Percentiles rank a stretch among this genome's conserved stretches.
Evolutionary conservation across 2,329 filamentous ascomycete species (phyloP).

Genomic region (Pseudogymnoascus sp.): DNA sequence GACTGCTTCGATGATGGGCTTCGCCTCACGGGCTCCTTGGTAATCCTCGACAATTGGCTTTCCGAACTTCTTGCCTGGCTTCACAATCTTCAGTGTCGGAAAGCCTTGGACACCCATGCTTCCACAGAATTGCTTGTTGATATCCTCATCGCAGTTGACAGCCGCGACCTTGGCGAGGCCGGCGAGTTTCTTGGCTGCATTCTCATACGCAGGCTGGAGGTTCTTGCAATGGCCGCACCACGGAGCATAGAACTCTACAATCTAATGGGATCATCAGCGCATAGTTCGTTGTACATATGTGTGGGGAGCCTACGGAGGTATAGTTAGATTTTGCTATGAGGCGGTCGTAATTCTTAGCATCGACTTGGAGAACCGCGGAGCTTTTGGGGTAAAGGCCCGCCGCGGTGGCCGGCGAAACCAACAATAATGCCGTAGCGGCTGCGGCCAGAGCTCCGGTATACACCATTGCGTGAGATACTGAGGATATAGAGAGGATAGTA

Average conservation of each 20-base stretch:
- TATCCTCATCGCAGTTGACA: constrained; percentile 87
- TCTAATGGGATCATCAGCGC: constrained; percentile 31
- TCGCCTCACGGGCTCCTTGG: constrained; percentile 72
- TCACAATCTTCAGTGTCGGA: constrained; percentile 89
- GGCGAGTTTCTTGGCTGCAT: constrained; percentile 79
- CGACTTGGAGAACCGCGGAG: constrained; percentile 79
- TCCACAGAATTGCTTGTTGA: constrained; percentile 81
- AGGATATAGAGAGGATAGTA: neutral
- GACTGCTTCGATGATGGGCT: constrained; percentile 78
- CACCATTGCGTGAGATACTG: constrained; percentile 38
- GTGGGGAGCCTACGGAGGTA: constrained; percentile 60
- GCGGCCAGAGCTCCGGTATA: constrained; percentile 42
- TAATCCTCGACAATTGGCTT: constrained; percentile 86
- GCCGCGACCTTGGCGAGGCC: constrained; percentile 92
- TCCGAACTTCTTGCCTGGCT: constrained; percentile 70
- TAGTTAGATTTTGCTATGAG: constrained; percentile 84
- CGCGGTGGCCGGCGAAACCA: constrained; percentile 54
- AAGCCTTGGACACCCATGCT: constrained; percentile 86
- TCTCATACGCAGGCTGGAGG: constrained; percentile 92
- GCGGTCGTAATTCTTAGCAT: constrained; percentile 68
- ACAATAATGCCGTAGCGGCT: constrained; percentile 53
- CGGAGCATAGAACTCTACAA: constrained; percentile 84
- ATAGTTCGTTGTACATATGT: constrained; percentile 15
- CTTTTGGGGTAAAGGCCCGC: constrained; percentile 76
- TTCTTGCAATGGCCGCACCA: constrained; percentile 98